Conservation (phyloP, 1,139 yeast species). For the Meyerozyma athensensis region DNA sequence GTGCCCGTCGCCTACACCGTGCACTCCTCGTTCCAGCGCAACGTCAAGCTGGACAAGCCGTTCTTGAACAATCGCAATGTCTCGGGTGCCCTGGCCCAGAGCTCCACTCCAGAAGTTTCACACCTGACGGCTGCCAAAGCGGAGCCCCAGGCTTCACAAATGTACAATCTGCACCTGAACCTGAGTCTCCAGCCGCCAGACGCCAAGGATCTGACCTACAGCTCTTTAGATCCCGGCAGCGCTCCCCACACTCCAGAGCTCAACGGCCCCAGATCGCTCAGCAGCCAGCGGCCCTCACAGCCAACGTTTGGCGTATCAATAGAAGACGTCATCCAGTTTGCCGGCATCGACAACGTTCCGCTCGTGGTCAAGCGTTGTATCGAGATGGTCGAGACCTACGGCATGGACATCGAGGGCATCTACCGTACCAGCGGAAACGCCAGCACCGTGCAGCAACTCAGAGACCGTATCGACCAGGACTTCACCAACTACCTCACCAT, state of each 20-base stretch:
- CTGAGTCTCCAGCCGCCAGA: constrained; percentile 5
- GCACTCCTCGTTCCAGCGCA: constrained; percentile 59
- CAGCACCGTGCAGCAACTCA: constrained; percentile 66
- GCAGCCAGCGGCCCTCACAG: constrained; percentile 27
- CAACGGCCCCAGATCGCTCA: constrained; percentile 41
- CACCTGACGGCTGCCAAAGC: constrained; percentile 5
- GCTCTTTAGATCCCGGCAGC: constrained; percentile 38
- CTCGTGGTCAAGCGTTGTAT: constrained; percentile 87
- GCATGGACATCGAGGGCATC: constrained; percentile 81
- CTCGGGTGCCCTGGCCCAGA: constrained; percentile 5
- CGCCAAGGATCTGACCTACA: constrained; percentile 14
- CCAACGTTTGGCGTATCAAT: constrained; percentile 80
- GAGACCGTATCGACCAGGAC: constrained; percentile 69
- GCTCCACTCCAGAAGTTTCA: not conserved
- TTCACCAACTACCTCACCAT: constrained; percentile 56
- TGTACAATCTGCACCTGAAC: constrained; percentile 4
- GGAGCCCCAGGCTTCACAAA: constrained; percentile 6
- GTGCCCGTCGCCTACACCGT: constrained; percentile 71
- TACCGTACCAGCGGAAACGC: constrained; percentile 83
- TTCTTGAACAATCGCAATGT: constrained; percentile 26
- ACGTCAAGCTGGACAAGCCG: constrained; percentile 28
- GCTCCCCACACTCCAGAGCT: constrained; percentile 22
- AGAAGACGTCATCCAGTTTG: constrained; percentile 69
- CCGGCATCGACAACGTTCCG: constrained; percentile 85
- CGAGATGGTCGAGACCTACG: constrained; percentile 77